Evolutionary conservation across 2,329 filamentous ascomycete species (phyloP).

Genomic region (Corinectria fuckeliana): DNA sequence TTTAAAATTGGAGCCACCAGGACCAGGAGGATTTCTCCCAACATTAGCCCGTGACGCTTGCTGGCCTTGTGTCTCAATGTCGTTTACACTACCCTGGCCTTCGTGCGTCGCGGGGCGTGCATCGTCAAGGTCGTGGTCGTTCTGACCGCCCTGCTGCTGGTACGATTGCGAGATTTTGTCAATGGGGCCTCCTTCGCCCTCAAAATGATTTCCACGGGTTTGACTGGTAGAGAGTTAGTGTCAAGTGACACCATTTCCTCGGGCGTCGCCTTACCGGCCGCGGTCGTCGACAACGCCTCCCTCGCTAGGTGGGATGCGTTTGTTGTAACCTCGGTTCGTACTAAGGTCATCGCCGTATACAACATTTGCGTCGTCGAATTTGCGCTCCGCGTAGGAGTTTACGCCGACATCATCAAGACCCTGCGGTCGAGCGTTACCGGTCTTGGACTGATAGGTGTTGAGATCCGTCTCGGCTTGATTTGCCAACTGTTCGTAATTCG

Average conservation of each 20-base stretch:
- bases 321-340: constrained; percentile 54
- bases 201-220: constrained; percentile 52
- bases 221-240: constrained; percentile 43
- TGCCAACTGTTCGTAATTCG: constrained; percentile 51
- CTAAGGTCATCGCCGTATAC: constrained; percentile 52
- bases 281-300: constrained; percentile 52
- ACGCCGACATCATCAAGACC: constrained; percentile 51
- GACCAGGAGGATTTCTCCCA: constrained; percentile 43
- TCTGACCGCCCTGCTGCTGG: background rate
- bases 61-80: background rate
- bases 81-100: background rate
- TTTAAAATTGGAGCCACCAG: constrained; percentile 40
- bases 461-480: constrained; percentile 55
- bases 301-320: constrained; percentile 53
- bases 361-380: constrained; percentile 44
- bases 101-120: background rate
- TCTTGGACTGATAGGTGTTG: constrained; percentile 57
- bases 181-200: constrained; percentile 51
- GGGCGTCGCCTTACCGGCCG: constrained; percentile 47
- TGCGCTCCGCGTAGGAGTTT: constrained; percentile 49
- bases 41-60: constrained; percentile 24
- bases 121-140: background rate
- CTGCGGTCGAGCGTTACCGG: constrained; percentile 48
- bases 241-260: background rate
- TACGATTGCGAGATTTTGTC: constrained; percentile 44